Percentiles rank a stretch among this genome's conserved stretches.
These are phyloP conservation scores for Suillus lakei DNA, from an alignment of 768 basidiomycete genomes.

Conservation along the genomic window DNA sequence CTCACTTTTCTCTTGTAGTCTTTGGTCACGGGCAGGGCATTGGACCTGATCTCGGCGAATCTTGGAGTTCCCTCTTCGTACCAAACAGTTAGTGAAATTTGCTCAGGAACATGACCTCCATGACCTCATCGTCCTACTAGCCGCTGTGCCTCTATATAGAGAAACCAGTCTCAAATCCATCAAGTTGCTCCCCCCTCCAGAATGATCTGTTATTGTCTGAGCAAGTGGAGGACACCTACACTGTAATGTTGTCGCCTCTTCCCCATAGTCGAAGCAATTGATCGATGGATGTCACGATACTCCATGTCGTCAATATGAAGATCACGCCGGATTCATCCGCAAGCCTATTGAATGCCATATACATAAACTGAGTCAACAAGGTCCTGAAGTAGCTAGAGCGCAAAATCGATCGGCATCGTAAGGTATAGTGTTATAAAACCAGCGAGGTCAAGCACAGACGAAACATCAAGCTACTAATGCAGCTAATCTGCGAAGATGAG, in stretches of 20 bases:
- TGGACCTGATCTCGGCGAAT: conserved; percentile 54
- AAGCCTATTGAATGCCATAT: not conserved
- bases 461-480: conserved; percentile 74
- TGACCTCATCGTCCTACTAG: conserved; percentile 45
- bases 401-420: conserved; percentile 10
- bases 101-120: not conserved
- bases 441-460: conserved; percentile 5
- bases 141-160: conserved; percentile 46
- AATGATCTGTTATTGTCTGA: conserved; percentile 53
- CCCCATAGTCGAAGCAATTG: not conserved
- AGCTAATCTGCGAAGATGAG: conserved; percentile 86
- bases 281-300: not conserved
- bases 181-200: conserved; percentile 36
- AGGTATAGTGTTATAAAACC: conserved; percentile 8
- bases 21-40: conserved; percentile 59
- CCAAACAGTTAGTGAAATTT: conserved; percentile 18
- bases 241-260: conserved; percentile 17
- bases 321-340: not conserved
- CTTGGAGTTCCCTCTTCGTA: conserved; percentile 20
- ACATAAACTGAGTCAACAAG: conserved; percentile 15
- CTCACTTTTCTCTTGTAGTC: conserved; percentile 42
- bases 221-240: conserved; percentile 60
- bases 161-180: conserved; percentile 27
- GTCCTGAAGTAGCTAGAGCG: conserved; percentile 11
- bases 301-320: not conserved